phyloP scores from a whole-genome alignment of 768 basidiomycete genomes.

The Termitomyces sp. region DNA sequence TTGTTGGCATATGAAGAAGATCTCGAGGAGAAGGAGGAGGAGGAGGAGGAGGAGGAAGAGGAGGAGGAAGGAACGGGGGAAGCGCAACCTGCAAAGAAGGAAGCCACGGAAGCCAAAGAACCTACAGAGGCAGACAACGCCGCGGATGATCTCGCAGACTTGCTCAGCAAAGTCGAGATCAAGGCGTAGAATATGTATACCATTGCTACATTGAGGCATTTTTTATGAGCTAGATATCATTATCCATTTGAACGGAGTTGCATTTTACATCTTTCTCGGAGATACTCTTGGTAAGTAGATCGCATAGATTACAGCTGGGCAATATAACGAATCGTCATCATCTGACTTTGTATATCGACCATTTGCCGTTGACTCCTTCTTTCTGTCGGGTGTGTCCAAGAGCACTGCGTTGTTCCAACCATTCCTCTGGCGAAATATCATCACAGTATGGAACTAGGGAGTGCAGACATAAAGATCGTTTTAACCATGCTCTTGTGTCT shows the following conservation, averaged over 20 bases:
- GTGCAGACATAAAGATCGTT: conserved; percentile 40
- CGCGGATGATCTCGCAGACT: conserved; percentile 58
- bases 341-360: conserved; percentile 54
- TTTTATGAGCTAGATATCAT: not conserved
- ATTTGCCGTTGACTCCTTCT: conserved; percentile 52
- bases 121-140: conserved; percentile 21
- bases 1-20: conserved; percentile 74
- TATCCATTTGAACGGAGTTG: not conserved
- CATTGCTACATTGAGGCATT: not conserved
- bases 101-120: conserved; percentile 16
- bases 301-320: conserved; percentile 1
- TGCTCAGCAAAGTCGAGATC: conserved; percentile 61
- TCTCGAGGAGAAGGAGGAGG: conserved; percentile 70
- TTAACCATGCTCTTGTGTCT: conserved; percentile 42
- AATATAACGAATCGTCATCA: conserved; percentile 11
- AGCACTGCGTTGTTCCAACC: conserved; percentile 39
- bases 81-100: conserved; percentile 19
- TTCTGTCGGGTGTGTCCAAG: conserved; percentile 49
- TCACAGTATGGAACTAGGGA: conserved; percentile 23
- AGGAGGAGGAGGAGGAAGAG: conserved; percentile 45
- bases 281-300: conserved; percentile 1
- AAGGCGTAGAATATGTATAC: conserved; percentile 15
- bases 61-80: conserved; percentile 34
- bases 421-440: conserved; percentile 37
- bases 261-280: not conserved